Base-by-base conservation (phyloP, 106 monocot species). In the Chionographis japonica region DNA sequence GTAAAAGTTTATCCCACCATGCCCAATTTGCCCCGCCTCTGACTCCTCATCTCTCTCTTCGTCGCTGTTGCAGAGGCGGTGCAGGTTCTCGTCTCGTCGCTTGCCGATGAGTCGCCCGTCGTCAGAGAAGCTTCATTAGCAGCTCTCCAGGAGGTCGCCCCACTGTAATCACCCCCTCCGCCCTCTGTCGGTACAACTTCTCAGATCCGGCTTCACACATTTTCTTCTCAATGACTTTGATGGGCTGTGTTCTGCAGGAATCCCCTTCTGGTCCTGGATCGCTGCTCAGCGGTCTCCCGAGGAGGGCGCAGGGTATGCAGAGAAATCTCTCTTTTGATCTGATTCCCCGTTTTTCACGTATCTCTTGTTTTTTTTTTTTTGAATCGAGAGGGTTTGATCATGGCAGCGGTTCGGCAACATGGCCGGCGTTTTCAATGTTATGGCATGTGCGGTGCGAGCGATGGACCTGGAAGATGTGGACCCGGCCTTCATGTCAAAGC, bases 71-170 rank as follows among this genome's bases (percentile, higher is more conserved):
- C 88, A 91, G 97, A 92, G 63, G 97, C 97, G 40, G 92, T 98
- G 67, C 89, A 82, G 66, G 84, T 90, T 56, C 89, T 98, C 37
- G 92, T 89, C 16, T 61, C 84, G 8, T 89, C 89, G 2, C 89
- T 98, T 53, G 84, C 80, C 57, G 97, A 98, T 57, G 97, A 98
- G 37, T 87, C 86, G 14, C 74, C 80, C 17, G 35, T 80, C 68
- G 97, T 92, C 58, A 73, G 92, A 42, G 80, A 92, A 19, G 79
- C 89, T 14, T 89, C 97, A 37, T 43, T 90, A 18, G 57, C 84
- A 27, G 74, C 97, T 11, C 92, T 98, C 68, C 75, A 80, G 72
- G 89, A 90, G 40, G 89, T 98, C 68, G 87, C 97, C 37, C 89
- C 92, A 3, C 38, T 92, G 97, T 98, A 83, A 79, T 64, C 37